Base-by-base conservation (phyloP, 306 rosid species). In the Quercus cerris region DNA sequence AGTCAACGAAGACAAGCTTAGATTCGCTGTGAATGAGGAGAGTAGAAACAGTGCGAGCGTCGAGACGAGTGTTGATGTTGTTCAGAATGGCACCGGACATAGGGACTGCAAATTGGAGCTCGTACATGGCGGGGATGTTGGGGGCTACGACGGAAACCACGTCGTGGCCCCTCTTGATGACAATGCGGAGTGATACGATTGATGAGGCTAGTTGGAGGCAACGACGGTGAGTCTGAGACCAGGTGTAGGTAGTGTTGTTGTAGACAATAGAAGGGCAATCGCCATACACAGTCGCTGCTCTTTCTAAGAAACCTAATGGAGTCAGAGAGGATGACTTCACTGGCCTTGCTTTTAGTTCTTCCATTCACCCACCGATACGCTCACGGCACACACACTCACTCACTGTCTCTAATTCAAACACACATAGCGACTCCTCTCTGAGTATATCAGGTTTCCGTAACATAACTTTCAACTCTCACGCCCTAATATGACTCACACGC, bases 211-310 rank as follows among this genome's bases (percentile, higher is more conserved):
- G 27, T 4, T 70, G 73, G 54, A 72, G 82, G 62, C 77, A 72
- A 20, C 68, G 72, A 8, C 62, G 38, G 67, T 79, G 46, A 41
- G 46, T 41, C 12, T 8, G 46, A 41, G 46, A 41, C 46, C 46
- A 41, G 46, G 46, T 41, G 66, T 44, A 31, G 62, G 70, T 28
- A 8, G 71, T 51, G 67, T n/a, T 28, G 38, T 72, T 59, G 78
- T 61, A 79, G 73, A 79, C 14, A 22, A 79, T 18, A 17, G 78
- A 71, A 15, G 56, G 22, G 77, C 41, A 79, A 57, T 79, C 78
- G 5, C 78, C 78, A 61, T 79, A 71, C 62, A 79, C 82, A 5
- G 56, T 72, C 22, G 78, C 77, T 33, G 78, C 73, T 71, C 82
- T 72, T 52, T 79, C 78, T 35, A 79, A 76, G 77, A 79, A 79